phyloP scores from a whole-genome alignment of 495 filamentous ascomycete species.

The Rusavskia elegans region DNA sequence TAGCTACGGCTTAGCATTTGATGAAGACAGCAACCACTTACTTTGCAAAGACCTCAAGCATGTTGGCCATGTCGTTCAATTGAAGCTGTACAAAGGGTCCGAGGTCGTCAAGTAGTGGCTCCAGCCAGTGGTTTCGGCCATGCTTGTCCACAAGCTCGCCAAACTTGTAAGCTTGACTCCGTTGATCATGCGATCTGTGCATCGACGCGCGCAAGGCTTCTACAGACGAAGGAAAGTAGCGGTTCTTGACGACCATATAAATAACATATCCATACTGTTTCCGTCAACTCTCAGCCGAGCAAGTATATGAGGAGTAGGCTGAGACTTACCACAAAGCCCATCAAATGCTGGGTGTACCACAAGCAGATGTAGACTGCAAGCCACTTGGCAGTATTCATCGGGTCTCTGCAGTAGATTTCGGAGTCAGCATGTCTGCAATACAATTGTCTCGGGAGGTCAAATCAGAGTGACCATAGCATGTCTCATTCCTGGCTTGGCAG shows the following conservation, averaged over 20 bases:
- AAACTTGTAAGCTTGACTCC: conserved; percentile 16
- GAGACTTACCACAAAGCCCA: conserved; percentile 22
- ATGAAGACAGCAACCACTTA: conserved; percentile 2
- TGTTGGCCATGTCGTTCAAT: conserved; percentile 25
- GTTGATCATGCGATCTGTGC: conserved; percentile 15
- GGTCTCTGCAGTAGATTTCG: conserved; percentile 4
- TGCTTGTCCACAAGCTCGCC: conserved; percentile 28
- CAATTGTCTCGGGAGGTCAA: no score
- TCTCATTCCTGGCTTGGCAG: no score
- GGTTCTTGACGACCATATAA: conserved; percentile 23
- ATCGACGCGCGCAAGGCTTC: conserved; percentile 21
- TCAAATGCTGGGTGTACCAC: conserved; percentile 22
- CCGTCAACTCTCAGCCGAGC: neutral
- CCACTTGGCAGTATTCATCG: conserved; percentile 19
- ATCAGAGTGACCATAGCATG: no score
- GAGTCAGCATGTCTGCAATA: no score
- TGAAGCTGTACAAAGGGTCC: conserved; percentile 27
- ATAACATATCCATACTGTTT: conserved; percentile 19
- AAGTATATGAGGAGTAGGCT: neutral
- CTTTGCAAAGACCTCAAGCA: conserved; percentile 26
- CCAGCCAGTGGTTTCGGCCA: conserved; percentile 24
- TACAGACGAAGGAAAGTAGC: conserved; percentile 18
- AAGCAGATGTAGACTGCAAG: conserved; percentile 19
- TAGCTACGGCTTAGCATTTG: neutral
- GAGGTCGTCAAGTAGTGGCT: conserved; percentile 20